Conservation (phyloP, 2,329 filamentous ascomycete species). For the Leptographium flavum region DNA sequence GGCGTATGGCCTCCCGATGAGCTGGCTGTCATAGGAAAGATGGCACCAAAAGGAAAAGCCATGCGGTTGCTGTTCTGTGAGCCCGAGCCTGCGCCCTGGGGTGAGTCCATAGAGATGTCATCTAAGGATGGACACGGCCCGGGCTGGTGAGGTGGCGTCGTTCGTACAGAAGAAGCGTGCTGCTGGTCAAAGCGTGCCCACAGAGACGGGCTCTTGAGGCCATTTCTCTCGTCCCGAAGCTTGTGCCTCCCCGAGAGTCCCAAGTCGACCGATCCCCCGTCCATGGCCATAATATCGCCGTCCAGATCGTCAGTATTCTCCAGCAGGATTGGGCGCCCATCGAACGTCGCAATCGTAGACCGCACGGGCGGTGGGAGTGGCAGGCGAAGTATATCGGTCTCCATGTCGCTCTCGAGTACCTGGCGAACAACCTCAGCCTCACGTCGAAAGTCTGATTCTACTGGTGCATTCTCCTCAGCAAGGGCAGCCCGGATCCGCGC, state of each 20-base stretch:
- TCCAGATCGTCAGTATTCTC: constrained; percentile 52
- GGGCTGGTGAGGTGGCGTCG: constrained; percentile 48
- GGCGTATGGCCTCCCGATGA: constrained; percentile 23
- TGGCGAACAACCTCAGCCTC: constrained; percentile 94
- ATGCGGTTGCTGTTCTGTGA: constrained; percentile 8
- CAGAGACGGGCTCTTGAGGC: constrained; percentile 53
- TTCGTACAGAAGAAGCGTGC: constrained; percentile 9
- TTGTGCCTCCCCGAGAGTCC: constrained; percentile 55
- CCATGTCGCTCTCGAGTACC: constrained; percentile 77
- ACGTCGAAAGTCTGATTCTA: constrained; percentile 76
- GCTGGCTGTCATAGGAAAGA: constrained; percentile 17
- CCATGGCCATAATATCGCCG: constrained; percentile 55
- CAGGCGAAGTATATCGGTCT: constrained; percentile 26
- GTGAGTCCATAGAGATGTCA: constrained; percentile 61
- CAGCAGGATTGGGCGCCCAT: constrained; percentile 51
- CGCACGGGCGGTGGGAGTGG: constrained; percentile 19
- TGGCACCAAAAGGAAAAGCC: constrained; percentile 13
- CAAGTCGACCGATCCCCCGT: constrained; percentile 20
- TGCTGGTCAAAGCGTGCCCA: constrained; percentile 55
- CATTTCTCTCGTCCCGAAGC: constrained; percentile 57
- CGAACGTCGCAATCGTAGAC: constrained; percentile 33
- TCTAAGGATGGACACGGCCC: constrained; percentile 46
- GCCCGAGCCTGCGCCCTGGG: constrained; percentile 20
- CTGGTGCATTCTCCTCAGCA: constrained; percentile 71
- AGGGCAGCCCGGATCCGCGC: constrained; percentile 83